phyloP scores from a whole-genome alignment of 768 basidiomycete species.

The Suillus fuscotomentosus region DNA sequence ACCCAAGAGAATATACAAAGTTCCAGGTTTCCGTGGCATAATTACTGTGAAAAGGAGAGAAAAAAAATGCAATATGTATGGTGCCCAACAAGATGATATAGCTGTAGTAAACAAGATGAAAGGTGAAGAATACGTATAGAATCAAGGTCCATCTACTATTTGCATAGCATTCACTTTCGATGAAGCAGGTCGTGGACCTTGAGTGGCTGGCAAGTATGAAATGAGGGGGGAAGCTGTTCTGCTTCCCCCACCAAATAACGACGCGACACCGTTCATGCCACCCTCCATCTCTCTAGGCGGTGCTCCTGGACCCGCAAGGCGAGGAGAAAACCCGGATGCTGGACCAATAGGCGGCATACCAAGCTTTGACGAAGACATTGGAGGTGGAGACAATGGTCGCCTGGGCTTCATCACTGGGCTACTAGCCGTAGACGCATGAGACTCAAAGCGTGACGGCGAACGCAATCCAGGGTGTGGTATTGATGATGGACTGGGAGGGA shows the following conservation, averaged over 20 bases:
- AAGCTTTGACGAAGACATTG: constrained; percentile 23
- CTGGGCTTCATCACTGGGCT: constrained; percentile 2
- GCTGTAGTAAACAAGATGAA: background rate
- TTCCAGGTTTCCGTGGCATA: constrained; percentile 5
- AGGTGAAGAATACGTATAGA: background rate
- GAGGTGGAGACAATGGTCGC: constrained; percentile 18
- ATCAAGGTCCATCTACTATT: constrained; percentile 1
- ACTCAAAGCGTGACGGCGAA: constrained; percentile 2
- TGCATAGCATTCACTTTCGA: constrained; percentile 4
- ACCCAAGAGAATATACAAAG: constrained; percentile 2
- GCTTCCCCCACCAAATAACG: background rate
- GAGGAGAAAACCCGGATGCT: constrained; percentile 22
- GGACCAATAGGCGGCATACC: constrained; percentile 19
- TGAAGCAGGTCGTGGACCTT: constrained; percentile 1
- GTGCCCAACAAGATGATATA: background rate
- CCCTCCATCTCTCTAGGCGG: constrained; percentile 14
- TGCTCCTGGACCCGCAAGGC: constrained; percentile 29
- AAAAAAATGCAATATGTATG: background rate
- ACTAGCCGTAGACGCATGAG: background rate
- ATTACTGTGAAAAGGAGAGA: background rate
- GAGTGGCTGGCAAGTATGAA: background rate
- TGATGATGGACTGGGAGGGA: constrained; percentile 21
- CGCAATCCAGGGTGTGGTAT: background rate
- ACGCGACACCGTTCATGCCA: background rate
- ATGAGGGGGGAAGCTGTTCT: constrained; percentile 2